Percentiles rank a stretch among this genome's conserved stretches.
Conservation (phyloP, 768 basidiomycete species). For the Rhodotorula taiwanensis region DNA sequence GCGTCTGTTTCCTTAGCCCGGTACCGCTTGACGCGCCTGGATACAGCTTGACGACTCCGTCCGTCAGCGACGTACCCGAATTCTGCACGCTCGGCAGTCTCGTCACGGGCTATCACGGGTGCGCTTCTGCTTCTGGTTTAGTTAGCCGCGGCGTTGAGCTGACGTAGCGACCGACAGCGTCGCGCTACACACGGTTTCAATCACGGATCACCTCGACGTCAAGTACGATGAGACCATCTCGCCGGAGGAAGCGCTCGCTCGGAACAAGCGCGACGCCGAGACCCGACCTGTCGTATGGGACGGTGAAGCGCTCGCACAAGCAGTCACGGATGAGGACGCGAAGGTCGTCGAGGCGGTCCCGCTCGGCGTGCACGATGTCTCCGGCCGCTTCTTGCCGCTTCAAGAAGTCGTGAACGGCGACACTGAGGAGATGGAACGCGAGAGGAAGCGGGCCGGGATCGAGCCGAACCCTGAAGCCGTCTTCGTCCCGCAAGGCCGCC, state of each 20-base stretch:
- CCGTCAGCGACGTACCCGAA: conserved; percentile 25
- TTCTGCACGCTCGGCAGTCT: conserved; percentile 22
- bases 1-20: not conserved
- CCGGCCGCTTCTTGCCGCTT: conserved; percentile 2
- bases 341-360: conserved; percentile 9
- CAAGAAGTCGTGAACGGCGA: not conserved
- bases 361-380: conserved; percentile 3
- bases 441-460: conserved; percentile 17
- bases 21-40: not conserved
- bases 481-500: conserved; percentile 2
- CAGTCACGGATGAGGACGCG: conserved; percentile 13
- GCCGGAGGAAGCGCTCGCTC: conserved; percentile 9
- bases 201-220: conserved; percentile 57
- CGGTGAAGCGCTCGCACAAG: conserved; percentile 20
- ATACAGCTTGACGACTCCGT: conserved; percentile 30
- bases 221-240: conserved; percentile 50
- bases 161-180: conserved; percentile 8
- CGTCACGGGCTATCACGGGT: conserved; percentile 36
- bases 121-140: not conserved
- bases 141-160: not conserved
- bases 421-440: not conserved
- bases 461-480: conserved; percentile 1
- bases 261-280: conserved; percentile 59
- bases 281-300: conserved; percentile 31
- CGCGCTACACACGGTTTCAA: conserved; percentile 41